Percentiles rank a stretch among this genome's conserved stretches.
These are phyloP conservation scores for Colletotrichum filicis DNA, from an alignment of 2,329 filamentous ascomycete genomes.

Conservation along the genomic window DNA sequence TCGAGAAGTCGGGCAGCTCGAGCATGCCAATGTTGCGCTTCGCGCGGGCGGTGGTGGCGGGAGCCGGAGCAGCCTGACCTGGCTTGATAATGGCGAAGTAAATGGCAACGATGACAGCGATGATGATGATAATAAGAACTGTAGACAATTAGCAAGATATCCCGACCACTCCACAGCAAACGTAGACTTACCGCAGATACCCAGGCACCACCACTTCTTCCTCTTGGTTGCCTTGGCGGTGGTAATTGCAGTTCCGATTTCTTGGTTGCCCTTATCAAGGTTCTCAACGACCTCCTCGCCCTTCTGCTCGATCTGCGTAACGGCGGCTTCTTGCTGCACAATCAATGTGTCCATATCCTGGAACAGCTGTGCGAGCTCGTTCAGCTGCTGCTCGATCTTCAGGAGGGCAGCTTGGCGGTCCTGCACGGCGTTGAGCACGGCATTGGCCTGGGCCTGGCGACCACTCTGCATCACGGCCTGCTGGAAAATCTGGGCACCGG, in stretches of 20 bases:
- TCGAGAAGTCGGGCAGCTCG: slow-evolving; percentile 38
- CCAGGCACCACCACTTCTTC: slow-evolving; percentile 98
- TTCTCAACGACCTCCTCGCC: slow-evolving; percentile 87
- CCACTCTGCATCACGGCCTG: slow-evolving; percentile 86
- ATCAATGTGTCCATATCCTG: slow-evolving; percentile 89
- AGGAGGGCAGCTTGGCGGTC: slow-evolving; percentile 87
- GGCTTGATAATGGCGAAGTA: slow-evolving; percentile 56
- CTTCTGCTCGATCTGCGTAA: slow-evolving; percentile 86
- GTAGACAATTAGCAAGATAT: slow-evolving; percentile 16
- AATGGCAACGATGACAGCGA: slow-evolving; percentile 62
- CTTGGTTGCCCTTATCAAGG: slow-evolving; percentile 84
- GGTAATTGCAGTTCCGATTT: slow-evolving; percentile 83
- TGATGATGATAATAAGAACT: slow-evolving; percentile 64
- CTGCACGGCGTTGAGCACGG: slow-evolving; percentile 82
- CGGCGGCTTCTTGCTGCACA: slow-evolving; percentile 84
- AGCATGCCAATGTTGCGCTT: slow-evolving; percentile 41
- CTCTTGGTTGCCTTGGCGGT: slow-evolving; percentile 83
- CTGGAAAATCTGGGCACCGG: slow-evolving; percentile 83
- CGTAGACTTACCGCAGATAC: slow-evolving; percentile 70
- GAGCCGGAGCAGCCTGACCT: slow-evolving; percentile 35
- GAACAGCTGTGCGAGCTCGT: slow-evolving; percentile 88
- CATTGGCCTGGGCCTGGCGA: slow-evolving; percentile 82
- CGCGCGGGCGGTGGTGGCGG: slow-evolving; percentile 39
- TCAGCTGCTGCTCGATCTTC: slow-evolving; percentile 92
- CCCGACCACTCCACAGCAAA: background rate